Percentiles rank a stretch among this genome's conserved stretches.
Evolutionary conservation across 2,329 filamentous ascomycete genomes (phyloP).

Genomic region (Daldinia eschscholtzii): DNA sequence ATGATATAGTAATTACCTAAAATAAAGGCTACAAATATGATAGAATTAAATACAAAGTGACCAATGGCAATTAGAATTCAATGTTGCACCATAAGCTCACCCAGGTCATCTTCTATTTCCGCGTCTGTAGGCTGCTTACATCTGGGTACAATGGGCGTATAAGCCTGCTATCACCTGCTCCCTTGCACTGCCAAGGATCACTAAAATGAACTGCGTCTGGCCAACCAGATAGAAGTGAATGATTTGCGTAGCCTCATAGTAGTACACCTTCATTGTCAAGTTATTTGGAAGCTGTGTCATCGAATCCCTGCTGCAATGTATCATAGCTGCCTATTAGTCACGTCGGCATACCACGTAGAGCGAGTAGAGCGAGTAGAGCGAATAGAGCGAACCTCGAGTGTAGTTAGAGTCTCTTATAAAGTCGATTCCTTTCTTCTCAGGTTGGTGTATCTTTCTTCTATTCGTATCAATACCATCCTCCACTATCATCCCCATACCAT

Average conservation of each 20-base stretch:
- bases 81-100: not conserved
- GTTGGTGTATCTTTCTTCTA: not conserved
- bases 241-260: constrained; percentile 17
- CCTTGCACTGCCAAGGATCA: constrained; percentile 13
- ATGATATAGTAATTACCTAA: not conserved
- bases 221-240: constrained; percentile 13
- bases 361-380: too few species aligned
- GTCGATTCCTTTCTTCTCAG: constrained; percentile 30
- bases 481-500: constrained; percentile 1
- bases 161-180: not conserved
- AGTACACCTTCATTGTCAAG: constrained; percentile 8
- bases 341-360: not conserved
- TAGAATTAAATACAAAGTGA: not conserved
- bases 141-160: not conserved
- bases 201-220: not conserved
- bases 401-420: constrained; percentile 24
- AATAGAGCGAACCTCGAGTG: too few species aligned
- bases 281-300: constrained; percentile 7
- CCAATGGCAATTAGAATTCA: not conserved
- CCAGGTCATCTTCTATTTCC: not conserved
- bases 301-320: not conserved
- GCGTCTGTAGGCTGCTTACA: not conserved
- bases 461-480: constrained; percentile 7
- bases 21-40: not conserved
- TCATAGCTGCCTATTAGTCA: not conserved